A percentile compares a stretch with the other conserved stretches of the same genome.
Conservation (phyloP, 2,329 filamentous ascomycete genomes). For the Alternaria sp. region DNA sequence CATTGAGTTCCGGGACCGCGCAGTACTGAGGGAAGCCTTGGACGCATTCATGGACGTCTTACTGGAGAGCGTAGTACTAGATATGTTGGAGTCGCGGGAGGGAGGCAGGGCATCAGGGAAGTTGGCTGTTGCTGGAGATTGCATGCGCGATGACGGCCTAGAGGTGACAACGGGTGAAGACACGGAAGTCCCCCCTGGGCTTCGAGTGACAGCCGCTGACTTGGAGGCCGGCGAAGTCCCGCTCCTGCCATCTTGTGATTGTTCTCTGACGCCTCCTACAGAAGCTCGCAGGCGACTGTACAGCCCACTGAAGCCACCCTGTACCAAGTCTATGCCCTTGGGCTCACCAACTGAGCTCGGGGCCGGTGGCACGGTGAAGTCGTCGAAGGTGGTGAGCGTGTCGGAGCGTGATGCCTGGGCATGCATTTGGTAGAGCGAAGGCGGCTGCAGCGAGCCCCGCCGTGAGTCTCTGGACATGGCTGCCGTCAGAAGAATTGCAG, state of each 20-base stretch:
- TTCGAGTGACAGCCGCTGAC: slow-evolving; percentile 14
- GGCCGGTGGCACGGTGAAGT: slow-evolving; percentile 76
- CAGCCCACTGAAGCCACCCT: slow-evolving; percentile 85
- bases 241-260: slow-evolving; percentile 28
- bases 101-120: slow-evolving; percentile 45
- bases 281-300: slow-evolving; percentile 86
- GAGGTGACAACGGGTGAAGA: slow-evolving; percentile 48
- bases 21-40: slow-evolving; percentile 14
- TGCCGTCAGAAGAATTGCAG: neutral
- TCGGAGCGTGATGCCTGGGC: slow-evolving; percentile 84
- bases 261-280: slow-evolving; percentile 72
- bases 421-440: slow-evolving; percentile 80
- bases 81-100: slow-evolving; percentile 44
- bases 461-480: slow-evolving; percentile 38
- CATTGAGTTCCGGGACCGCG: slow-evolving; percentile 40
- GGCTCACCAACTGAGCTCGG: slow-evolving; percentile 66
- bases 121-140: slow-evolving; percentile 46
- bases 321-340: slow-evolving; percentile 76
- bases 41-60: slow-evolving; percentile 37
- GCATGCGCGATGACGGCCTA: slow-evolving; percentile 44
- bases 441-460: slow-evolving; percentile 27
- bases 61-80: slow-evolving; percentile 34
- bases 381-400: slow-evolving; percentile 89
- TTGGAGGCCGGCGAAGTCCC: slow-evolving; percentile 23
- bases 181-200: slow-evolving; percentile 36